Base-by-base conservation (phyloP, 345 rosid genomes). In the Triadica sebifera region DNA sequence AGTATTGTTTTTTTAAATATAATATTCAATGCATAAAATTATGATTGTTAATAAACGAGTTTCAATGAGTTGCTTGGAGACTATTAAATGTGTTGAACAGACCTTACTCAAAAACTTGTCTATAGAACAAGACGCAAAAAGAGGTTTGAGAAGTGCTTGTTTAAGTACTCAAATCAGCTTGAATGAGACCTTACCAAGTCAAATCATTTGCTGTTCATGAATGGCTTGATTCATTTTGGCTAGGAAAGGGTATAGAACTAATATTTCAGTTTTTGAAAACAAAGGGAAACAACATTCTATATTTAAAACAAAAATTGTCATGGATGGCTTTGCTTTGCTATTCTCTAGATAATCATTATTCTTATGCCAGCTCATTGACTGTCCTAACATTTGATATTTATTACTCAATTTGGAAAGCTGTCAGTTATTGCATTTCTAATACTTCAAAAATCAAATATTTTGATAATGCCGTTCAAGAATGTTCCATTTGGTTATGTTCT, bases 401-500 rank as follows among this genome's bases (percentile, higher is more conserved):
- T 58, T n/a, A 45, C 49, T 12, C 52, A 63, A 22, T 69, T 61
- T 43, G 68, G 41, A 12, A 16, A 43, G 17, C 22, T 61, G 2
- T 64, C 51, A 60, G 25, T 52, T 15, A 22, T 17, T 1, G 60
- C 22, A 25, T 51, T 39, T 47, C 11, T 25, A 49, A 1, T 22
- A 13, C 45, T 50, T 46, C 20, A 46, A 9, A 10, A 12, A 5
- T 76, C 43, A 24, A 67, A 39, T 49, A 58, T 59, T 75, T 59
- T 70, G 34, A 22, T 10, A 43, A 45, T 69, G 16, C 52, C 69
- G 53, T 64, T 4, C 57, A 37, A 41, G 55, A 38, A 66, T 67
- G 38, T 59, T 73, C 37, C 62, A 38, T 68, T 59, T 65, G 41
- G 43, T 74, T 71, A 61, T 74, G 67, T 75, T 62, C 73, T 81